A percentile compares a stretch with the other conserved stretches of the same genome.
Evolutionary conservation across 169 alveolate species (phyloP).

Genomic region (Nephromyces sp.): DNA sequence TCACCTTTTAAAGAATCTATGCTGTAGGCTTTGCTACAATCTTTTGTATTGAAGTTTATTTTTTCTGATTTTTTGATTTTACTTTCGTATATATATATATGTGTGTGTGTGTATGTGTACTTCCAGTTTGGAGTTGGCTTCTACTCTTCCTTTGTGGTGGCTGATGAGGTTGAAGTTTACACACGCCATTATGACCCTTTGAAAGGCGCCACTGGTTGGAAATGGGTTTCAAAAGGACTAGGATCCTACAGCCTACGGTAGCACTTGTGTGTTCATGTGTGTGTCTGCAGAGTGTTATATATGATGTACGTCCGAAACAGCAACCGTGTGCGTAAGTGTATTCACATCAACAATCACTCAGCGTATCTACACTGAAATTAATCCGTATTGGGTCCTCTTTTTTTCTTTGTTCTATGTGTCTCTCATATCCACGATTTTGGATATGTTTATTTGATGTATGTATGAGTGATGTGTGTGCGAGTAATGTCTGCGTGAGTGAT

Average conservation of each 20-base stretch:
- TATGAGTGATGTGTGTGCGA: no score
- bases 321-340: no score
- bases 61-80: not conserved
- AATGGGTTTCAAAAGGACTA: constrained; percentile 96
- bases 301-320: no score
- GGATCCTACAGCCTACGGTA: constrained; percentile 88
- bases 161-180: constrained; percentile 95
- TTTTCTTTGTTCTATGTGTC: no score
- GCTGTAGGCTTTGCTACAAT: not conserved
- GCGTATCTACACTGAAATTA: no score
- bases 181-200: constrained; percentile 81
- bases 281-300: no score
- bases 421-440: no score
- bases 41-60: no score
- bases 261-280: constrained; percentile 1
- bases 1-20: not conserved
- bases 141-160: constrained; percentile 97
- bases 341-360: no score
- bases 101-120: not conserved
- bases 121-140: constrained; percentile 99
- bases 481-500: no score
- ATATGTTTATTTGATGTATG: no score
- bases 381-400: no score
- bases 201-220: constrained; percentile 66
- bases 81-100: not conserved